Conservation (phyloP, 805 yeast species). For the Alloascoidea africana region DNA sequence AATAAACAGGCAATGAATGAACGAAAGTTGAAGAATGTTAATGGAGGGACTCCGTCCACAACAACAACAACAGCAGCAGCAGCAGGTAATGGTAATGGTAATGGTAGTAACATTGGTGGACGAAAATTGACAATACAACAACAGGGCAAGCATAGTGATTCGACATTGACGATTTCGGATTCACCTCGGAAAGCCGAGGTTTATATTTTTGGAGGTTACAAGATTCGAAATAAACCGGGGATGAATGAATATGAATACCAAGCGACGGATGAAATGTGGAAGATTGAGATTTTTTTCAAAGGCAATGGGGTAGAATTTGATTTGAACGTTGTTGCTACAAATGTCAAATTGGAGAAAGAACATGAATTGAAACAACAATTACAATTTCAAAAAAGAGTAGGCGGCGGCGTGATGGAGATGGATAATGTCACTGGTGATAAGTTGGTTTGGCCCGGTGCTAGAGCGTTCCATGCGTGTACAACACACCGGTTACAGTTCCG, state of each 20-base stretch:
- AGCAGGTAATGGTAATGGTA: constrained; percentile 4
- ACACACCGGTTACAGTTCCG: background rate
- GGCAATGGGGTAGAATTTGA: constrained; percentile 17
- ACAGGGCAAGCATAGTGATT: background rate
- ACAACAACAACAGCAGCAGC: background rate
- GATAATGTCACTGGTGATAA: background rate
- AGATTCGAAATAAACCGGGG: constrained; percentile 14
- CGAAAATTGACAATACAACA: constrained; percentile 8
- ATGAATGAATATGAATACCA: constrained; percentile 13
- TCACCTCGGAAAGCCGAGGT: constrained; percentile 15
- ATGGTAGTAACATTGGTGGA: constrained; percentile 23
- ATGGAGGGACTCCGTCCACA: constrained; percentile 4
- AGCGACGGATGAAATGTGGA: constrained; percentile 26
- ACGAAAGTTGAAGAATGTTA: constrained; percentile 18
- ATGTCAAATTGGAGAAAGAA: background rate
- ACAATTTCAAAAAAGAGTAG: background rate
- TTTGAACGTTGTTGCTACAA: background rate
- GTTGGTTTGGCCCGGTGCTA: constrained; percentile 15
- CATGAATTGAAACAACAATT: background rate
- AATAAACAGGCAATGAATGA: constrained; percentile 9
- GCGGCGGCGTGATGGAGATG: background rate
- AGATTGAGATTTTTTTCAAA: constrained; percentile 21
- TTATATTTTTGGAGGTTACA: constrained; percentile 36
- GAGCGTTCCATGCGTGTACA: constrained; percentile 17
- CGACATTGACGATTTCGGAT: background rate